Evolutionary conservation across 2,329 filamentous ascomycete species (phyloP).

Genomic region (Leptographium flavum): DNA sequence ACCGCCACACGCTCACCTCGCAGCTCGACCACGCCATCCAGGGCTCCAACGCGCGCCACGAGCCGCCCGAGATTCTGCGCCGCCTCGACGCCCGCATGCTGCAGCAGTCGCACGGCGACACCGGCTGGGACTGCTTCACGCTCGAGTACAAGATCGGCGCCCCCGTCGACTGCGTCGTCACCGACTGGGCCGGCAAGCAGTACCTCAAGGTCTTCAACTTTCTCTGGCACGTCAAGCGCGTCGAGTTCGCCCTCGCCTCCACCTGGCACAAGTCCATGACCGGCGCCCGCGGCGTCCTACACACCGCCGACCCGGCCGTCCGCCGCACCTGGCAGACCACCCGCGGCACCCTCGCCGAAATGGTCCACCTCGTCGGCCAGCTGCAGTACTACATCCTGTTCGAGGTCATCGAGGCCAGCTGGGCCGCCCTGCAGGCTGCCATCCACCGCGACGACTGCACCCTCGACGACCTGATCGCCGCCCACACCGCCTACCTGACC

Average conservation of each 20-base stretch:
- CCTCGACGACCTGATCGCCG: constrained; percentile 84
- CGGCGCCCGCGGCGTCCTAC: constrained; percentile 78
- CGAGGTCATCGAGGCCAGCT: constrained; percentile 93
- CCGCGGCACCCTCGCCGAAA: constrained; percentile 79
- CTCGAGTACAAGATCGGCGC: constrained; percentile 97
- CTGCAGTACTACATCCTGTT: constrained; percentile 98
- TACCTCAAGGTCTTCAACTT: constrained; percentile 99
- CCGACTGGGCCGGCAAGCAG: constrained; percentile 86
- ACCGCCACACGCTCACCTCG: constrained; percentile 91
- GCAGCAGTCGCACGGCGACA: constrained; percentile 88
- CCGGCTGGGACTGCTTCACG: constrained; percentile 98
- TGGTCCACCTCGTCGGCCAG: constrained; percentile 96
- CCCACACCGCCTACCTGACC: constrained; percentile 80
- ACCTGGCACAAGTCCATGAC: constrained; percentile 97
- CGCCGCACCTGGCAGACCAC: constrained; percentile 79
- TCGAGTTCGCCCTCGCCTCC: constrained; percentile 82
- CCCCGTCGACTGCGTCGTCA: constrained; percentile 92
- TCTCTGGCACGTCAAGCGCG: constrained; percentile 92
- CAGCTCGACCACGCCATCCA: constrained; percentile 95
- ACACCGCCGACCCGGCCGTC: constrained; percentile 54
- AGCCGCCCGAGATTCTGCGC: constrained; percentile 79
- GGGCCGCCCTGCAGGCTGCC: constrained; percentile 75
- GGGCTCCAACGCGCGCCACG: constrained; percentile 92
- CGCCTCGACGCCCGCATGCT: constrained; percentile 96
- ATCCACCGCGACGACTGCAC: constrained; percentile 73